Evolutionary conservation across 2,329 filamentous ascomycete species (phyloP).

Genomic region (Trichoderma lentiforme): DNA sequence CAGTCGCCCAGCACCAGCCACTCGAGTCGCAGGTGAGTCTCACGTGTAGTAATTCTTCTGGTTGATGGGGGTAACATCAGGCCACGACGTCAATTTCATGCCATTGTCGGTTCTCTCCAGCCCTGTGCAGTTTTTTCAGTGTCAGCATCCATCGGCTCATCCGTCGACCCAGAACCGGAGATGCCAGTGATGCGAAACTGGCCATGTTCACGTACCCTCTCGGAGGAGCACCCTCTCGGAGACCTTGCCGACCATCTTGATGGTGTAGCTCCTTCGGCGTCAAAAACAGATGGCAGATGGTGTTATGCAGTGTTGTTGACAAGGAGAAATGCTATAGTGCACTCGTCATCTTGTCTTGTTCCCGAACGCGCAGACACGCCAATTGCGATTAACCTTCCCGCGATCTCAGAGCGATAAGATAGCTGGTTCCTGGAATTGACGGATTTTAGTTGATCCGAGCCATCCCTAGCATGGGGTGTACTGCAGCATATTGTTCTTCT

Average conservation of each 20-base stretch:
- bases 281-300: not conserved
- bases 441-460: constrained; percentile 8
- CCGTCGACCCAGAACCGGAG: not conserved
- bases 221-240: constrained; percentile 62
- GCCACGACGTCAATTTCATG: constrained; percentile 94
- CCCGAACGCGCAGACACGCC: constrained; percentile 16
- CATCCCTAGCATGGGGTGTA: not conserved
- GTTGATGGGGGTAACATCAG: constrained; percentile 88
- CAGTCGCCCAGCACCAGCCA: constrained; percentile 18
- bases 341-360: constrained; percentile 7
- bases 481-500: not conserved
- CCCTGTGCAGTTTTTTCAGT: constrained; percentile 49
- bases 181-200: not conserved
- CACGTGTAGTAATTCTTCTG: constrained; percentile 99
- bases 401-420: constrained; percentile 17
- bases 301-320: not conserved
- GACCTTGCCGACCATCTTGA: constrained; percentile 60
- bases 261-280: constrained; percentile 29
- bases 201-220: constrained; percentile 48
- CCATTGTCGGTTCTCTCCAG: constrained; percentile 97
- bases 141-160: not conserved
- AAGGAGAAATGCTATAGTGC: not conserved
- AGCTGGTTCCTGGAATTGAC: not conserved
- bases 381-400: constrained; percentile 9
- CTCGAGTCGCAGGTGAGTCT: not conserved